These are phyloP conservation scores for Xylaria nigripes DNA, from an alignment of 495 filamentous ascomycete species.

Conservation along the genomic window DNA sequence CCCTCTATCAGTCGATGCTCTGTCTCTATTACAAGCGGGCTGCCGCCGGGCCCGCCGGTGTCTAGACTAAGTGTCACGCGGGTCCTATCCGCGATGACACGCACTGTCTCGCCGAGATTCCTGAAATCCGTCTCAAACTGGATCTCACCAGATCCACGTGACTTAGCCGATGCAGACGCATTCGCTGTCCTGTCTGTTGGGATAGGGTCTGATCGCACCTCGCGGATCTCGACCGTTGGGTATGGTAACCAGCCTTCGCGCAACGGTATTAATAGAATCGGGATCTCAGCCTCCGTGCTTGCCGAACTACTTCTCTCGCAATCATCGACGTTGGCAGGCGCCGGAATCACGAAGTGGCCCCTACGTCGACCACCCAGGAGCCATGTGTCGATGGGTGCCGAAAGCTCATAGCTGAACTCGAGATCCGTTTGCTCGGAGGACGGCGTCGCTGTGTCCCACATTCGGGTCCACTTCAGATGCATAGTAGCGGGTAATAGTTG, in stretches of 20 bases:
- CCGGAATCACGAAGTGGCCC: conserved; percentile 60
- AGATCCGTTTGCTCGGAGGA: conserved; percentile 43
- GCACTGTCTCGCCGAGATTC: conserved; percentile 66
- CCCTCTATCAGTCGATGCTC: conserved; percentile 35
- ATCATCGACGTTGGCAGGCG: conserved; percentile 21
- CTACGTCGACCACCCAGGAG: conserved; percentile 73
- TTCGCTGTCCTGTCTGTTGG: conserved; percentile 7
- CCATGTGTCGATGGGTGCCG: conserved; percentile 69
- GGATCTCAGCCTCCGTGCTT: conserved; percentile 42
- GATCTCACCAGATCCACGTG: conserved; percentile 1
- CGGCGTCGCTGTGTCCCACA: conserved; percentile 56
- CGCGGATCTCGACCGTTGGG: conserved; percentile 71
- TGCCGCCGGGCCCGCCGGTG: conserved; percentile 49
- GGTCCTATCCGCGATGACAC: conserved; percentile 65
- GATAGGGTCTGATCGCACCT: conserved; percentile 29
- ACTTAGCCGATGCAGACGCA: background rate
- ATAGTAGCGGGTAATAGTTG: conserved; percentile 65
- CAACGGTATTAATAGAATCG: conserved; percentile 69
- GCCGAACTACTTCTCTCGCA: conserved; percentile 34
- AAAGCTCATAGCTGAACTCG: conserved; percentile 78
- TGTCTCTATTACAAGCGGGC: conserved; percentile 55
- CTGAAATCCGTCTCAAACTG: conserved; percentile 70
- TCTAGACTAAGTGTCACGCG: conserved; percentile 72
- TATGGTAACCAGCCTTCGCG: conserved; percentile 64
- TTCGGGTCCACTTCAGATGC: conserved; percentile 64